Conservation (phyloP, 1,139 yeast genomes). For the Geotrichum carabidarum region DNA sequence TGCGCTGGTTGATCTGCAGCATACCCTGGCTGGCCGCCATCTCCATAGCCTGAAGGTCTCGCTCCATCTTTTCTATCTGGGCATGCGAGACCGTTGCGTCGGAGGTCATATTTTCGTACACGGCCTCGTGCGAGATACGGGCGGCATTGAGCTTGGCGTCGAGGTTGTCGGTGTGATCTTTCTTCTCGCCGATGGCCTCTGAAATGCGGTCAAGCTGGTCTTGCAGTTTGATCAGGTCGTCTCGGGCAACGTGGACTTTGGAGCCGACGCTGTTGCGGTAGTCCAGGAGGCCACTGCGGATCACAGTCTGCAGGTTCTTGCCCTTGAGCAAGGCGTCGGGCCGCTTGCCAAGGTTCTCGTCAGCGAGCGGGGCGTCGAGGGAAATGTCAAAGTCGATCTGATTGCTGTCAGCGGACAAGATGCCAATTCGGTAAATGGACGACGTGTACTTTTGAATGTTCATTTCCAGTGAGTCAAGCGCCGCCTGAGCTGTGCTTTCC, state of each 20-base stretch:
- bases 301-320: conserved; percentile 37
- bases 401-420: conserved; percentile 28
- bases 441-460: conserved; percentile 54
- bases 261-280: conserved; percentile 48
- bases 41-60: conserved; percentile 54
- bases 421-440: conserved; percentile 46
- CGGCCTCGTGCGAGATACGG: conserved; percentile 54
- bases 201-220: conserved; percentile 54
- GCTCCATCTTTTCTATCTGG: conserved; percentile 62
- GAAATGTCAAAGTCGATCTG: conserved; percentile 34
- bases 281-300: conserved; percentile 41
- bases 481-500: conserved; percentile 46
- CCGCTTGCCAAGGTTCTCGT: conserved; percentile 42
- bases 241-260: conserved; percentile 52
- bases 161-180: conserved; percentile 54
- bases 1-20: conserved; percentile 52
- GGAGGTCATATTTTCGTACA: conserved; percentile 52
- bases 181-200: conserved; percentile 53
- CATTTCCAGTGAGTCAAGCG: conserved; percentile 49
- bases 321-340: conserved; percentile 40
- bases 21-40: conserved; percentile 52
- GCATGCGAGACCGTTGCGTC: conserved; percentile 53
- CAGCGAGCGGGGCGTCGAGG: conserved; percentile 33
- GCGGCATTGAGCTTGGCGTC: conserved; percentile 53
- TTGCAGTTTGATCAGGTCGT: conserved; percentile 55